Base-by-base conservation (phyloP, 192 early-diverging fungal species). In the Podila epigama region DNA sequence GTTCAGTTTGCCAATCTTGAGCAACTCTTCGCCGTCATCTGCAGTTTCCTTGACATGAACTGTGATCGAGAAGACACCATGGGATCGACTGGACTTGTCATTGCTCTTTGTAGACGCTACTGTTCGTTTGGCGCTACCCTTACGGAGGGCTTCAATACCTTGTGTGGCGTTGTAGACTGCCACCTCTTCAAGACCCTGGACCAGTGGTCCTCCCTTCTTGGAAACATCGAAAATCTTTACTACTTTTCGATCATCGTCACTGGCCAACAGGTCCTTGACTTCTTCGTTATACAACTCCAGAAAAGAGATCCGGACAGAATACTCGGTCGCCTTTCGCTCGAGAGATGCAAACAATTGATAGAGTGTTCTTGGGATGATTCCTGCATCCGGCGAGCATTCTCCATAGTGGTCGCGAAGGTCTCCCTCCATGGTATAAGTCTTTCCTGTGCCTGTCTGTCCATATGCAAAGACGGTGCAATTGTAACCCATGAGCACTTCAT, bases 251-350 rank as follows among this genome's bases (percentile, higher is more conserved):
- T 81, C 65, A 51, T 90, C 86, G 11, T 81, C 86, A 11, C 80
- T 68, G 1, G 87, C 83, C n/a, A 99, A 68, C 18, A 99, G 81
- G 80, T 99, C 97, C n/a, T 91, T 87, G 34, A 97, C 79, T 51
- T 97, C 92, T 79, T 99, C 96, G 69, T 99, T 99, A 82, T 98
- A 99, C 12, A 99, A 79, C 80, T 99, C 97, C 15, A 97, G 72
- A 58, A 89, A 95, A 40, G 96, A 97, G 12, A 99, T 88, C 28
- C 86, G 85, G 5, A 96, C 95, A 12, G 91, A 87, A 67, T 88
- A 96, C 40, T 99, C 95, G 0, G 87, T 79, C 8, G 85, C 81
- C 51, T 88, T 83, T 34, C 73, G 70, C 29, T 96, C 91, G 15
- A 98, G 70, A 4, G 69, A 75, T 3, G 90, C 87, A 83, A 97